phyloP scores from a whole-genome alignment of 352 stramenopile genomes.

The Pythium chondricola region DNA sequence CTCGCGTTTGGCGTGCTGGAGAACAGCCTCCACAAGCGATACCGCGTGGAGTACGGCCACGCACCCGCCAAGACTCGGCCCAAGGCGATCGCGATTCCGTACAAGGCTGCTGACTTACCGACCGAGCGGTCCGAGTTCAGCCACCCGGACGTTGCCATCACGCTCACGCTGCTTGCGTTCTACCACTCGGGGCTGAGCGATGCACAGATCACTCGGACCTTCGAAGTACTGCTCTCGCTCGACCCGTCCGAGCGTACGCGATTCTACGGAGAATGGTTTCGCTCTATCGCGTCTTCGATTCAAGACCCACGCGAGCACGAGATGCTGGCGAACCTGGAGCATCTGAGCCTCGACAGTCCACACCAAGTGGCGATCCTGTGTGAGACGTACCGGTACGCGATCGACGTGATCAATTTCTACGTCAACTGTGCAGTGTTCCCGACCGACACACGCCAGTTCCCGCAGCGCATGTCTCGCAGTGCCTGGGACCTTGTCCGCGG shows the following conservation, averaged over 20 bases:
- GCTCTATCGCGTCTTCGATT: conserved; percentile 18
- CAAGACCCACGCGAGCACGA: conserved; percentile 13
- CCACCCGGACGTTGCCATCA: conserved; percentile 81
- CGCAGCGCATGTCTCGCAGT: conserved; percentile 56
- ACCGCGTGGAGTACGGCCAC: conserved; percentile 79
- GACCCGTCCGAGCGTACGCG: conserved; percentile 51
- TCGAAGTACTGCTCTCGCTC: conserved; percentile 54
- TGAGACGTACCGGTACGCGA: conserved; percentile 50
- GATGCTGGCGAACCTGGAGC: conserved; percentile 43
- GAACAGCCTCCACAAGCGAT: conserved; percentile 81
- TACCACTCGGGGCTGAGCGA: conserved; percentile 68
- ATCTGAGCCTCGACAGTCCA: conserved; percentile 74
- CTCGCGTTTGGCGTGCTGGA: conserved; percentile 72
- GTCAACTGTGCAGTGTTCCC: conserved; percentile 81
- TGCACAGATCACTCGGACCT: conserved; percentile 39
- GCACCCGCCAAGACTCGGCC: conserved; percentile 22
- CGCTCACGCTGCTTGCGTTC: conserved; percentile 79
- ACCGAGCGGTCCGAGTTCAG: conserved; percentile 82
- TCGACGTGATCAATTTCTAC: conserved; percentile 82
- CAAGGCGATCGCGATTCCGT: conserved; percentile 84
- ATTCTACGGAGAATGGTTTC: conserved; percentile 71
- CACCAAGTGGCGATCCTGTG: conserved; percentile 52
- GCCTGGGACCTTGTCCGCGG: conserved; percentile 81
- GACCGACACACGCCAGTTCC: conserved; percentile 73
- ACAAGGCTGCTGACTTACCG: conserved; percentile 77